phyloP scores from a whole-genome alignment of 495 filamentous ascomycete species.

The Polyplosphaeria fusca region DNA sequence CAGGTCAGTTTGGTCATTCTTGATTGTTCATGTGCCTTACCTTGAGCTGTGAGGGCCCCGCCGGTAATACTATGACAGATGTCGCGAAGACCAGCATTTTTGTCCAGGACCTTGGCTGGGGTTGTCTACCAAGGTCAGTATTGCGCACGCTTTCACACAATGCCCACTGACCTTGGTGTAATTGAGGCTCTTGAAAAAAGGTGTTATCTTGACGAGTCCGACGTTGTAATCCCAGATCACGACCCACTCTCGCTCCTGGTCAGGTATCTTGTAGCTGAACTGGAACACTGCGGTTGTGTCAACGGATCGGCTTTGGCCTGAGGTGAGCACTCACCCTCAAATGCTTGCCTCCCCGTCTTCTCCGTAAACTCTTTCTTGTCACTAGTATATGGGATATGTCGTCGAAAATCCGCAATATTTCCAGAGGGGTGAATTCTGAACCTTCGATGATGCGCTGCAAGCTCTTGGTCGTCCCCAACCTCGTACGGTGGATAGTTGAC shows the following conservation, averaged over 20 bases:
- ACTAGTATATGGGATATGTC: conserved; percentile 89
- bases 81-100: conserved; percentile 76
- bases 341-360: conserved; percentile 79
- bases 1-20: conserved; percentile 23
- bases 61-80: conserved; percentile 94
- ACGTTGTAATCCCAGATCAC: conserved; percentile 98
- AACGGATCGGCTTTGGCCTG: conserved; percentile 12
- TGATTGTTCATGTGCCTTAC: conserved; percentile 46
- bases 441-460: conserved; percentile 53
- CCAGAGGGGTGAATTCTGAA: conserved; percentile 68
- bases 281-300: conserved; percentile 67
- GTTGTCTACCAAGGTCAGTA: conserved; percentile 59
- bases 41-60: conserved; percentile 84
- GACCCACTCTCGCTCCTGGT: conserved; percentile 62
- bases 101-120: conserved; percentile 73
- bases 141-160: background rate
- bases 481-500: conserved; percentile 70
- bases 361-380: conserved; percentile 83
- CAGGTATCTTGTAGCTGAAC: conserved; percentile 78
- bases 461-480: conserved; percentile 49
- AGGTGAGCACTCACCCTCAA: conserved; percentile 65
- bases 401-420: conserved; percentile 62
- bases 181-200: conserved; percentile 85
- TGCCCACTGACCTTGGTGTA: conserved; percentile 69
- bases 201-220: conserved; percentile 90